phyloP scores from a whole-genome alignment of 2,329 filamentous ascomycete species.

The Aureobasidium vineae region DNA sequence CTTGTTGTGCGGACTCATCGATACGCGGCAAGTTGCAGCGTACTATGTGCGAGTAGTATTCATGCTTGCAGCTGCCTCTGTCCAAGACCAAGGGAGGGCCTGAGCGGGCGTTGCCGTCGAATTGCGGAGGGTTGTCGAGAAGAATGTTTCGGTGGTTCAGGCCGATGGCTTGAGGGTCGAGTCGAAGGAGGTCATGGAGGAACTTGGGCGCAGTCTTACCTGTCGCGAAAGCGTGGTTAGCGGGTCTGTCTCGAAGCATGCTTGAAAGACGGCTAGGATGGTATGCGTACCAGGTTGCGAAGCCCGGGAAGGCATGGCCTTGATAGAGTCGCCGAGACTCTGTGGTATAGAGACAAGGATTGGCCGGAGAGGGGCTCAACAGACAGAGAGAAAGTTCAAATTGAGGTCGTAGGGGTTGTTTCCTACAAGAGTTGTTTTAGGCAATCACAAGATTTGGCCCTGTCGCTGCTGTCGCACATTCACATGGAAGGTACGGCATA shows the following conservation, averaged over 20 bases:
- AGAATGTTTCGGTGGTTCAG: conserved; percentile 46
- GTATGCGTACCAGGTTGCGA: conserved; percentile 26
- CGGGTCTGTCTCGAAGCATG: not conserved
- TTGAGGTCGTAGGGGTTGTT: not conserved
- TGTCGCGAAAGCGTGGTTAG: conserved; percentile 37
- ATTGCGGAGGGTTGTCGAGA: conserved; percentile 57
- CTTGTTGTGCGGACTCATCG: conserved; percentile 41
- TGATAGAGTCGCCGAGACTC: not conserved
- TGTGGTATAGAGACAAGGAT: not conserved
- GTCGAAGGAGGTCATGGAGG: conserved; percentile 52
- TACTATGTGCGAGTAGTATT: conserved; percentile 56
- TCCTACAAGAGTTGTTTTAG: not conserved
- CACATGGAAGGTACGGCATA: conserved; percentile 13
- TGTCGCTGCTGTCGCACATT: conserved; percentile 7
- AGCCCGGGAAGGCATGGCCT: conserved; percentile 27
- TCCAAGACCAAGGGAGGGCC: conserved; percentile 38
- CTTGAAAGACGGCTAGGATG: conserved; percentile 30
- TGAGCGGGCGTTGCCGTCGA: conserved; percentile 39
- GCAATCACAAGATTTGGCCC: conserved; percentile 17
- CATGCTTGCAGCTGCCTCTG: conserved; percentile 56
- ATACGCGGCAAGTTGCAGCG: conserved; percentile 53
- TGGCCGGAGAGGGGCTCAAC: conserved; percentile 1
- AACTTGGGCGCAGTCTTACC: conserved; percentile 53
- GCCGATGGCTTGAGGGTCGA: conserved; percentile 46
- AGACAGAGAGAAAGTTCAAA: not conserved